Evolutionary conservation across 805 yeast genomes (phyloP).

Genomic region (Nakazawaea anatomiae): DNA sequence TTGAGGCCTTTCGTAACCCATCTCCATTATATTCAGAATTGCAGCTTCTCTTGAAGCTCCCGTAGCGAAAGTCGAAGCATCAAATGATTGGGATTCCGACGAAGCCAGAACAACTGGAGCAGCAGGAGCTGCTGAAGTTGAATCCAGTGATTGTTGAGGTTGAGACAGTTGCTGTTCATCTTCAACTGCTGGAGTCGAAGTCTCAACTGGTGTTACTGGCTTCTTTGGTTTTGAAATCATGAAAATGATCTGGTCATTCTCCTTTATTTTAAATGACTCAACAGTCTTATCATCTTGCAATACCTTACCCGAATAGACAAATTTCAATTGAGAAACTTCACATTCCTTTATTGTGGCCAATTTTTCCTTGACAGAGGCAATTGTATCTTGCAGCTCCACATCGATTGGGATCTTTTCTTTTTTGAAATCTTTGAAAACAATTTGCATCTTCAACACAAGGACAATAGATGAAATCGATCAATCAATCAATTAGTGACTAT

Average conservation of each 20-base stretch:
- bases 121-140: conserved; percentile 13
- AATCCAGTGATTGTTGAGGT: conserved; percentile 10
- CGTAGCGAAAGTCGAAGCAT: conserved; percentile 59
- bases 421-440: conserved; percentile 86
- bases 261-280: conserved; percentile 69
- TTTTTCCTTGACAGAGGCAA: conserved; percentile 62
- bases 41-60: conserved; percentile 78
- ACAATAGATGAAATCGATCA: neutral
- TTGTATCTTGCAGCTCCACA: conserved; percentile 59
- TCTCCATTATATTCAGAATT: conserved; percentile 78
- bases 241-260: conserved; percentile 83
- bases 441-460: conserved; percentile 45
- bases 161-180: conserved; percentile 12
- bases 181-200: conserved; percentile 22
- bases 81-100: conserved; percentile 17
- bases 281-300: conserved; percentile 77
- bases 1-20: conserved; percentile 89
- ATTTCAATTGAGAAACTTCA: conserved; percentile 70
- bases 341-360: conserved; percentile 65
- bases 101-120: conserved; percentile 17
- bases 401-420: conserved; percentile 83
- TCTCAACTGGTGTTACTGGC: conserved; percentile 19
- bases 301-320: conserved; percentile 87
- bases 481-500: too few species aligned
- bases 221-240: conserved; percentile 67